Base-by-base conservation (phyloP, 805 yeast genomes). In the Jamesozyma lodderae region DNA sequence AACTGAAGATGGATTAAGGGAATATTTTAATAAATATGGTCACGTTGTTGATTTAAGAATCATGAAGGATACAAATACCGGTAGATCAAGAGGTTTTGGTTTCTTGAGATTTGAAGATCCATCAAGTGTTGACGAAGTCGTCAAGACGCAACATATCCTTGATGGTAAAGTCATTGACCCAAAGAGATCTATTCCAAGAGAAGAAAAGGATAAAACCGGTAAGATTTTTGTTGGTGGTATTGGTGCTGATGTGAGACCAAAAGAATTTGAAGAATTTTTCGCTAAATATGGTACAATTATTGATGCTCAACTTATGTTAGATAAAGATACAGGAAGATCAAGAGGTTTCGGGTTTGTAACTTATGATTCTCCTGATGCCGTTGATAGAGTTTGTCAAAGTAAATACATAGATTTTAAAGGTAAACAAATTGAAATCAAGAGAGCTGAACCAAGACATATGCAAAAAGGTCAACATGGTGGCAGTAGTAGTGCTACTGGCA, bases 101-200 rank as follows among this genome's bases (percentile, higher is more conserved):
- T 90, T 90, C 58, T 69, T 90, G 51, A 86, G 96, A 0, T 90
- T 92, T 68, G 77, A 75, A 37, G 81, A 79, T 45, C 73, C 95
- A 16, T 63, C 68, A 19, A 76, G 92, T 30, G 97, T 90, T 25
- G 92, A 84, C 55, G 82, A 76, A 48, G 97, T 90, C 35, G 73
- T 90, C 48, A 78, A 77, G 48, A 78, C 82, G 43, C 92, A 83
- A 55, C 98, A 90, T 60, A 75, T 85, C 37, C 68, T 90, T 37
- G 98, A 90, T 57, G 97, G 97, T 46, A 90, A 90, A 62, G 81
- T 92, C 42, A 92, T 90, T 57, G 98, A 90, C 58, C 97, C 98
- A 28, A 90, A 90, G 62, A 75, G 97, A 54, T 96, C 98, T 18
- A 90, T 90, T 52, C 96, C 97, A 27, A 82, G 85, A 60, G 97